Percentiles rank a stretch among this genome's conserved stretches.
Conservation (phyloP, 305 asterid genomes). For the Fraxinus baroniana region DNA sequence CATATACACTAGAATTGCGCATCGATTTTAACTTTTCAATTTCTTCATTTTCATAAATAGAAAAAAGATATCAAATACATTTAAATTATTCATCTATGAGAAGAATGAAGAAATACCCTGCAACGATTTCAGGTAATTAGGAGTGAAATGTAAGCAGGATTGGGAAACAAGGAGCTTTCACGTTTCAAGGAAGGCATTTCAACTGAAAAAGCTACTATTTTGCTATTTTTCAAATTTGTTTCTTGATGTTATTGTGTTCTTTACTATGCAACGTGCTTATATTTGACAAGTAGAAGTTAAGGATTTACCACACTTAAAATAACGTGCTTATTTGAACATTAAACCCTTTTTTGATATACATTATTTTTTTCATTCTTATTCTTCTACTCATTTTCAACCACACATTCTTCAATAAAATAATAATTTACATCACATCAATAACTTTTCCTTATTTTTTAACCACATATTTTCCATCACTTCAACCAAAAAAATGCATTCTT, state of each 20-base stretch:
- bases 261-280: no score
- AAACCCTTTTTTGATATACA: no score
- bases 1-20: not conserved
- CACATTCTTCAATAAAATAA: no score
- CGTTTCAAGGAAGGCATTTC: not conserved
- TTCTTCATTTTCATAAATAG: not conserved
- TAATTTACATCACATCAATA: no score
- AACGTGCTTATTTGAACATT: not conserved
- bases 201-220: not conserved
- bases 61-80: not conserved
- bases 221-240: not conserved
- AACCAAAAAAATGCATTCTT: no score
- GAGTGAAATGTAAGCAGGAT: not conserved
- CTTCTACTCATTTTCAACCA: no score
- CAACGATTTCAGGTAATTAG: not conserved
- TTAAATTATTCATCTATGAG: not conserved
- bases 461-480: no score
- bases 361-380: no score
- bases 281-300: no score
- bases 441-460: no score
- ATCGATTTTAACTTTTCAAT: not conserved
- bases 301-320: no score
- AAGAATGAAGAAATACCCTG: not conserved
- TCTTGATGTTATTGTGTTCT: not conserved
- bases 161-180: not conserved